Evolutionary conservation across 2,329 filamentous ascomycete species (phyloP), one percentile per base, ranked within the genome.

Genomic region (Exophiala bonariae): DNA sequence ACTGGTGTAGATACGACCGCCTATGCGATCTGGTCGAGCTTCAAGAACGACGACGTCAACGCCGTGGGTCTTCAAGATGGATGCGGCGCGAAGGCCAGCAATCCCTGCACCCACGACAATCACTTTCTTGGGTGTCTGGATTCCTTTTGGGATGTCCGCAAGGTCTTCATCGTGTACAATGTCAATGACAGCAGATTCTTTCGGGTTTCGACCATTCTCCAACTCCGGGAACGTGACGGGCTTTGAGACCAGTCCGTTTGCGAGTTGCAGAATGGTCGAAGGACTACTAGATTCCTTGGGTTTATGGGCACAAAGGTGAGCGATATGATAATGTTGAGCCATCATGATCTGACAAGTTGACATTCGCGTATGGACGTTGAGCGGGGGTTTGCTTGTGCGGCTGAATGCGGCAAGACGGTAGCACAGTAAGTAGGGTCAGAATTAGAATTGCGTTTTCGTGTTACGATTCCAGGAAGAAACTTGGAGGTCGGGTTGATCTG

Each of bases 1-100:
- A 47, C 61, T 66, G 37, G 69, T 72, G 45, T 61, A 61, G 50
- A 71, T 70, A 42, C 69, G 65, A 42, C 51, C 67, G 51, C 62
- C 67, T 56, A 64, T 65, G 49, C 61, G 66, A 54, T 62, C 61
- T 44, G 52, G 41, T 52, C 60, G 61, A 36, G 61, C 65, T 57
- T 68, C 65, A 42, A 68, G 54, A 11, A 68, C 54, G 13, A 63
- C 56, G 47, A 68, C 65, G 32, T 67, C 58, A 52, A 66, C 54
- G 9, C 64, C 65, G 37, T 67, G 62, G 34, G 61, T 57, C 36
- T 60, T 52, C 30, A 68, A 58, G n/a, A 66, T 59, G 28, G 63
- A 58, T n/a, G 64, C 65, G 20, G 63, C 63, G 43, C 63, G 60
- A 20, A 67, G 56, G 41, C 65, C 65, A n/a, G 64, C 59, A 41